A percentile compares a stretch with the other conserved stretches of the same genome.
These are phyloP conservation scores for Dentipellis fragilis DNA, from an alignment of 768 basidiomycete species.

Conservation along the genomic window DNA sequence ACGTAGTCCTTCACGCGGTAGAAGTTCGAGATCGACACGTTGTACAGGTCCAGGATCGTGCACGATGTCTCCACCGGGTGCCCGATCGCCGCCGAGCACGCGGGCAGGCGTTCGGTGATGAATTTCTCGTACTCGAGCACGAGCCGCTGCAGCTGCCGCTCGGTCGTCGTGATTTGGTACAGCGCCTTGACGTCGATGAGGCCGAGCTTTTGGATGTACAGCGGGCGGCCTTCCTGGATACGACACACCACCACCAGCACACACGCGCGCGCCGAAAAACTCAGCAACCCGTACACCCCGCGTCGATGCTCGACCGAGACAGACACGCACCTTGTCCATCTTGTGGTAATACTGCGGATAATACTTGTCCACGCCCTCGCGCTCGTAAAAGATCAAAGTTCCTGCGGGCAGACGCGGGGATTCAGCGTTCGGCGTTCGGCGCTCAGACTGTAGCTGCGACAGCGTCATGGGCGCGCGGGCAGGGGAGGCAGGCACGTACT, in stretches of 20 bases:
- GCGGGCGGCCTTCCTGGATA: slow-evolving; percentile 91
- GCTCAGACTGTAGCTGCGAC: too few relatives aligned
- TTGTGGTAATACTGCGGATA: slow-evolving; percentile 97
- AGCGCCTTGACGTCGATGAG: slow-evolving; percentile 81
- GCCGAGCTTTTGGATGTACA: slow-evolving; percentile 92
- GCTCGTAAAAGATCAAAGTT: slow-evolving; percentile 85
- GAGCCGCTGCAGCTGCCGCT: slow-evolving; percentile 82
- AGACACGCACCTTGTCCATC: slow-evolving; percentile 66
- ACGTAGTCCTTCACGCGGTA: slow-evolving; percentile 93
- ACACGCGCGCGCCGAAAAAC: not conserved
- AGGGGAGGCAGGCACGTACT: slow-evolving; percentile 36
- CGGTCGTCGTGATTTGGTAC: slow-evolving; percentile 71
- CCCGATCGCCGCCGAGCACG: slow-evolving; percentile 59
- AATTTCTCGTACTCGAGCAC: slow-evolving; percentile 92
- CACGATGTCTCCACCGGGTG: slow-evolving; percentile 94
- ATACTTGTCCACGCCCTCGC: slow-evolving; percentile 74
- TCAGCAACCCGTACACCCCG: not conserved
- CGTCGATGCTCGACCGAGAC: too few relatives aligned
- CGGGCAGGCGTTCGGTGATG: slow-evolving; percentile 69
- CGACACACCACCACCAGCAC: too few relatives aligned
- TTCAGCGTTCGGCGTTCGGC: too few relatives aligned
- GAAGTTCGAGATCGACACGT: slow-evolving; percentile 65
- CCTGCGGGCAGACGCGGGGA: slow-evolving; percentile 27
- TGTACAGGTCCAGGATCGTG: slow-evolving; percentile 89
- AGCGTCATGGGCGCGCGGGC: too few relatives aligned